Conservation (phyloP, 306 rosid species). For the Malus asiatica region DNA sequence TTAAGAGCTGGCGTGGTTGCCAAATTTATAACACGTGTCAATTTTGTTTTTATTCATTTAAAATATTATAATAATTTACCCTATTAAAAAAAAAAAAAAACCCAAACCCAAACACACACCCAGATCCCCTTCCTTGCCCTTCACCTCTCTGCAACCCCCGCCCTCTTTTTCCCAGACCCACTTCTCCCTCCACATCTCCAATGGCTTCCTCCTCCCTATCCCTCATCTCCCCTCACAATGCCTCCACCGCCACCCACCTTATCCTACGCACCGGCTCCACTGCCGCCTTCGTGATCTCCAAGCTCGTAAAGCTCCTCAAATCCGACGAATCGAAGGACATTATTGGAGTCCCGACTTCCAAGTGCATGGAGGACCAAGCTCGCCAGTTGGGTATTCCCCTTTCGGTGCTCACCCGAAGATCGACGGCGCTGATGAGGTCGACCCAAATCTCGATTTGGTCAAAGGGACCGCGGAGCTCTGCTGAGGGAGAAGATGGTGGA, state of each 20-base stretch:
- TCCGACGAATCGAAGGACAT: constrained; percentile 57
- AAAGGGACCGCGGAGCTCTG: constrained; percentile 79
- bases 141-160: too few species aligned
- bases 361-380: constrained; percentile 81
- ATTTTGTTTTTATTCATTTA: too few species aligned
- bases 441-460: constrained; percentile 62
- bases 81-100: too few species aligned
- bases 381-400: constrained; percentile 68
- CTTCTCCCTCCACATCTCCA: background rate
- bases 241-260: constrained; percentile 38
- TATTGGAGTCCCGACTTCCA: constrained; percentile 71
- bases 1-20: too few species aligned
- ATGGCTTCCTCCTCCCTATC: constrained; percentile 64
- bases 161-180: too few species aligned
- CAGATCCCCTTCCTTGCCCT: too few species aligned
- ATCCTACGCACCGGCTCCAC: constrained; percentile 71
- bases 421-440: constrained; percentile 86
- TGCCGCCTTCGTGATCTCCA: constrained; percentile 80
- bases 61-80: too few species aligned
- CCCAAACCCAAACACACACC: too few species aligned
- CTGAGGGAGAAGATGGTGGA: constrained; percentile 79
- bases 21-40: too few species aligned
- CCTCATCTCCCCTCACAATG: constrained; percentile 39
- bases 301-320: constrained; percentile 53
- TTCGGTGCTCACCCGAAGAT: constrained; percentile 63